These are phyloP conservation scores for Sporobolomyces roseus DNA, from an alignment of 768 basidiomycete species.

Conservation along the genomic window DNA sequence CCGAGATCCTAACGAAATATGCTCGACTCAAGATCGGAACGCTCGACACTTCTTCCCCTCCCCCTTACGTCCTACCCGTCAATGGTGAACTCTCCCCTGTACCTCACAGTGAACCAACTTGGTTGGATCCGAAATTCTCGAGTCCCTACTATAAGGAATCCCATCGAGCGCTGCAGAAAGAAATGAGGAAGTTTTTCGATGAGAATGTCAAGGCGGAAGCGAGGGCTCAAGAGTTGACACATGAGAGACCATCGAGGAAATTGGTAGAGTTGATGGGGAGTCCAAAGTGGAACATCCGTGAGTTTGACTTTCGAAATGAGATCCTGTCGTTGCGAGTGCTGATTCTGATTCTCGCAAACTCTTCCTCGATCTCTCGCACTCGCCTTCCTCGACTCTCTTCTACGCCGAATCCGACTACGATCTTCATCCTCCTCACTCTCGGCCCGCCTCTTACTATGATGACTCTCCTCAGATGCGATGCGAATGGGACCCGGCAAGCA, in stretches of 20 bases:
- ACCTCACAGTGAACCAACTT: slow-evolving; percentile 82
- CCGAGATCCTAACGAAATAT: slow-evolving; percentile 47
- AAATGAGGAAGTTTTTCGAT: slow-evolving; percentile 64
- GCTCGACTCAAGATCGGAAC: slow-evolving; percentile 37
- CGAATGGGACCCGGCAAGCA: slow-evolving; percentile 86
- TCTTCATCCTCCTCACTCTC: no score
- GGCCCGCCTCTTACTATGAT: no score
- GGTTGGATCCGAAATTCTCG: slow-evolving; percentile 67
- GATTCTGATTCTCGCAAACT: no score
- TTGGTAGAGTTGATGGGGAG: slow-evolving; percentile 34
- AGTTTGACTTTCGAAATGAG: slow-evolving; percentile 38
- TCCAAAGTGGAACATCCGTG: slow-evolving; percentile 46
- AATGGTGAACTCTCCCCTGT: slow-evolving; percentile 64
- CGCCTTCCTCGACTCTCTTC: neutral
- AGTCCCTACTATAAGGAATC: slow-evolving; percentile 73
- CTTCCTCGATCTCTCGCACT: neutral
- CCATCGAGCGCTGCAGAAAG: slow-evolving; percentile 62
- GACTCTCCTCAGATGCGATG: slow-evolving; percentile 84
- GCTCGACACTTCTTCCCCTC: neutral
- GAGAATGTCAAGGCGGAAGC: slow-evolving; percentile 56
- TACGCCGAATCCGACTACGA: no score
- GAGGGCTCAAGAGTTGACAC: slow-evolving; percentile 20
- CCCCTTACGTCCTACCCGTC: slow-evolving; percentile 53
- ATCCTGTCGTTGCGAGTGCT: no score
- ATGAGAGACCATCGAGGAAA: slow-evolving; percentile 32